A percentile compares a stretch with the other conserved stretches of the same genome.
These are phyloP conservation scores for Anisodus tanguticus DNA, from an alignment of 257 asterid species.

Conservation along the genomic window DNA sequence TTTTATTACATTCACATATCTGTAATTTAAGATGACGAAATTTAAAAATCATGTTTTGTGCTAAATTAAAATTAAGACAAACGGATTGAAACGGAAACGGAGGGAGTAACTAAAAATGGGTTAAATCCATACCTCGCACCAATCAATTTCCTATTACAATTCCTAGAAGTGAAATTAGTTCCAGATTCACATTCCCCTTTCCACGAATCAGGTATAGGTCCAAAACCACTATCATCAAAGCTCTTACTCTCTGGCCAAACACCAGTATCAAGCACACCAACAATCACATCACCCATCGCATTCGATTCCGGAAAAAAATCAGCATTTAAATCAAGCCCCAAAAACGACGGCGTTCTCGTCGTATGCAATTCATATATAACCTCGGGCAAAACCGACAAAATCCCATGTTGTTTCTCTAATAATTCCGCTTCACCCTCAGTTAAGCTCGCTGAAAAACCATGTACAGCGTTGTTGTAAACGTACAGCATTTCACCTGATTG, in stretches of 20 bases:
- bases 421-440: constrained; percentile 47
- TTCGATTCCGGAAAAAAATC: constrained; percentile 29
- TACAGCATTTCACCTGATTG: constrained; percentile 46
- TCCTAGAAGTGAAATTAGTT: constrained; percentile 50
- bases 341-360: constrained; percentile 59
- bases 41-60: too few relatives aligned
- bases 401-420: constrained; percentile 50
- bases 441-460: constrained; percentile 56
- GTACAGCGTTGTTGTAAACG: constrained; percentile 49
- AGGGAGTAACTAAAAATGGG: background rate
- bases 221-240: constrained; percentile 53
- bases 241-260: constrained; percentile 63
- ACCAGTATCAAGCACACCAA: constrained; percentile 45
- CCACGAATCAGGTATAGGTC: constrained; percentile 57
- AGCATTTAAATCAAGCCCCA: constrained; percentile 46
- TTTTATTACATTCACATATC: too few relatives aligned
- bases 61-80: too few relatives aligned
- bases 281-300: constrained; percentile 26
- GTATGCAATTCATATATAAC: constrained; percentile 56
- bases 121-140: background rate
- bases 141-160: constrained; percentile 55
- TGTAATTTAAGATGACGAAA: too few relatives aligned
- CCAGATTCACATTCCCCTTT: constrained; percentile 64
- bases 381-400: constrained; percentile 55
- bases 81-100: too few relatives aligned